phyloP scores from a whole-genome alignment of 2,329 filamentous ascomycete species.

The Aspergillus novoparasiticus region DNA sequence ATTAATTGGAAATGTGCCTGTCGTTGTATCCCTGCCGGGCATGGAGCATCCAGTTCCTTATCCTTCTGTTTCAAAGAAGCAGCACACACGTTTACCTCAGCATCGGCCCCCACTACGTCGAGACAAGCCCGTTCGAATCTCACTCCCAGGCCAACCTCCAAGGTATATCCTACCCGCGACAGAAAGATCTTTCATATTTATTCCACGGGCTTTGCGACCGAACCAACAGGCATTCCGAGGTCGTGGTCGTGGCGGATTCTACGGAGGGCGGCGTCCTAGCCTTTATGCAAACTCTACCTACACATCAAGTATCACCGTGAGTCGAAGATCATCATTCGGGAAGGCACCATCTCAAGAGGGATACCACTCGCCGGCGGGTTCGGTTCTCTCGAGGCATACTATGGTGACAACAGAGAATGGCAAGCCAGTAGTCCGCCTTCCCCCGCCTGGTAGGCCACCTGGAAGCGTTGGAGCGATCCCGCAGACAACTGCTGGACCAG shows the following conservation, averaged over 20 bases:
- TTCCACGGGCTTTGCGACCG: conserved; percentile 87
- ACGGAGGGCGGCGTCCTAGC: conserved; percentile 68
- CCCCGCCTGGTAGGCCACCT: conserved; percentile 58
- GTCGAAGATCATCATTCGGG: conserved; percentile 78
- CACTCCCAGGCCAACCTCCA: conserved; percentile 75
- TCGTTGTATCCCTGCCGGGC: conserved; percentile 77
- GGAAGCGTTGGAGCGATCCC: conserved; percentile 22
- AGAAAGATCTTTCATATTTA: conserved; percentile 96
- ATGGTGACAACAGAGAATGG: conserved; percentile 60
- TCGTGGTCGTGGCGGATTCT: conserved; percentile 70
- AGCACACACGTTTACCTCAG: conserved; percentile 91
- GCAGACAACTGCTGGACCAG: conserved; percentile 22
- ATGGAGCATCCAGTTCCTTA: conserved; percentile 73
- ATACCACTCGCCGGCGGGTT: conserved; percentile 78
- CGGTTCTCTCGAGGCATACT: conserved; percentile 70
- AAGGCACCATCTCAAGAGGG: conserved; percentile 70
- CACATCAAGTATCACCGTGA: conserved; percentile 84
- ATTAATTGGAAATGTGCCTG: conserved; percentile 79
- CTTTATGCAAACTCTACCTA: conserved; percentile 79
- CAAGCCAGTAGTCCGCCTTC: conserved; percentile 80
- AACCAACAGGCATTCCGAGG: conserved; percentile 79
- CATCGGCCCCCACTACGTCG: conserved; percentile 90
- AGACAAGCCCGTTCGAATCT: conserved; percentile 95
- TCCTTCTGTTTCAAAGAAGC: conserved; percentile 76
- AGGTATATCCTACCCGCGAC: conserved; percentile 88